A percentile compares a stretch with the other conserved stretches of the same genome.
Conservation (phyloP, 352 stramenopile species). For the Phytophthora macrochlamydospora region DNA sequence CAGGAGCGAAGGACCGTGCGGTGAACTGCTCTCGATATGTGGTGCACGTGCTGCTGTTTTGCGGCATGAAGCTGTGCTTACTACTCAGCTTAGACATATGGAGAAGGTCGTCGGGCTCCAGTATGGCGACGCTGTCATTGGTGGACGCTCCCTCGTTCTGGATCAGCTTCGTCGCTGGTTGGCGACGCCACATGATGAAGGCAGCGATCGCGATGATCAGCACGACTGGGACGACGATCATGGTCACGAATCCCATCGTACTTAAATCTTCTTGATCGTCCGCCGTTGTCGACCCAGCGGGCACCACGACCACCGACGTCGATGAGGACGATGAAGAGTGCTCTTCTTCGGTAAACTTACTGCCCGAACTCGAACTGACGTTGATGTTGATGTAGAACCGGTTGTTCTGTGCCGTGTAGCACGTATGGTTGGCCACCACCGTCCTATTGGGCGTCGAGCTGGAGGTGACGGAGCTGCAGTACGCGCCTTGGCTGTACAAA, state of each 20-base stretch:
- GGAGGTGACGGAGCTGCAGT: slow-evolving; percentile 15
- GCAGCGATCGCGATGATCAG: slow-evolving; percentile 5
- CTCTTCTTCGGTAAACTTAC: background rate
- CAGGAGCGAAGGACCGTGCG: slow-evolving; percentile 18
- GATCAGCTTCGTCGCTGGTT: slow-evolving; percentile 17
- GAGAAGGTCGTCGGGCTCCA: slow-evolving; percentile 31
- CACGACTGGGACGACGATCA: background rate
- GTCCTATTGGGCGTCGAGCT: slow-evolving; percentile 5
- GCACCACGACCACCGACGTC: background rate
- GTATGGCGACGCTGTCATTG: slow-evolving; percentile 34
- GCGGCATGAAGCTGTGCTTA: slow-evolving; percentile 21
- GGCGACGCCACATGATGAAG: slow-evolving; percentile 25
- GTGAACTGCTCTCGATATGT: slow-evolving; percentile 26
- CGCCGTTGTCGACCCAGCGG: background rate
- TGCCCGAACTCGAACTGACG: slow-evolving; percentile 1
- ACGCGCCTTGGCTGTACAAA: slow-evolving; percentile 16
- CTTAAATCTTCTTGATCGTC: background rate
- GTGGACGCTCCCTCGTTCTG: slow-evolving; percentile 3
- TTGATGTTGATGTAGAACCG: slow-evolving; percentile 29
- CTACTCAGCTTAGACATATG: slow-evolving; percentile 28
- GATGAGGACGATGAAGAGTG: slow-evolving; percentile 8
- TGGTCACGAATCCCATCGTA: background rate
- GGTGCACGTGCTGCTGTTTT: slow-evolving; percentile 30
- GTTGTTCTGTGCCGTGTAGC: slow-evolving; percentile 21
- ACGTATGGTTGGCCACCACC: slow-evolving; percentile 17